Percentiles rank a stretch among this genome's conserved stretches.
Evolutionary conservation across 148 eudicot genomes (phyloP).

Genomic region (Polygonum maritimum): DNA sequence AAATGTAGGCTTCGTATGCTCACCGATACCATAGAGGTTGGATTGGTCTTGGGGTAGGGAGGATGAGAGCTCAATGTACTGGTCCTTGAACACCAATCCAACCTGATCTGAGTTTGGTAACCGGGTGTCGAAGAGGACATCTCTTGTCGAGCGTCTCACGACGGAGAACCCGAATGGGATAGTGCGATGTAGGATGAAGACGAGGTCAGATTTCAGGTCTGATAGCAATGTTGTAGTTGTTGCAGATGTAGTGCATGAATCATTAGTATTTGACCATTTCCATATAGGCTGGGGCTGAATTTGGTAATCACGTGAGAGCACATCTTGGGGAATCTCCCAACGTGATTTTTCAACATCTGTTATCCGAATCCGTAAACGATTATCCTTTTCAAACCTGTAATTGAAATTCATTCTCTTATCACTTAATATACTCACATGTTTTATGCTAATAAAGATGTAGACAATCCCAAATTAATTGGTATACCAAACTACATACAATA

Average conservation of each 20-base stretch:
- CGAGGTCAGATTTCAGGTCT: constrained; percentile 35
- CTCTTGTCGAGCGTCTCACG: constrained; percentile 42
- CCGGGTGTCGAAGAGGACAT: constrained; percentile 44
- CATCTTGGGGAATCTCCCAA: constrained; percentile 9
- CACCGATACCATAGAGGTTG: constrained; percentile 70
- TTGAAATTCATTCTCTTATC: not conserved
- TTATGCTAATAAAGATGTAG: no score
- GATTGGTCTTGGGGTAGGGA: constrained; percentile 38
- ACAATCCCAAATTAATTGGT: no score
- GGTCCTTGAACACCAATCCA: constrained; percentile 53
- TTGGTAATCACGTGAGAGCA: not conserved
- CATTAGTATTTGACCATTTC: not conserved
- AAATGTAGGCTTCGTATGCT: constrained; percentile 59
- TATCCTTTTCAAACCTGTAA: not conserved
- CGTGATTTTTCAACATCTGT: not conserved
- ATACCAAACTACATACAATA: no score
- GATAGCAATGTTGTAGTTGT: not conserved
- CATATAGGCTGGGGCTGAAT: not conserved
- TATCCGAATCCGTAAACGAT: constrained; percentile 5
- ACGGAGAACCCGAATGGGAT: constrained; percentile 67
- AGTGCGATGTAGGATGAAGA: constrained; percentile 49
- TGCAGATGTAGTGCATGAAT: not conserved
- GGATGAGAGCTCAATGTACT: constrained; percentile 56
- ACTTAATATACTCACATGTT: no score
- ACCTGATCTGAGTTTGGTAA: constrained; percentile 10